Evolutionary conservation across 345 rosid species (phyloP), one percentile per base, ranked within the genome.

Genomic region (rapeseed (Brassica napus)): DNA sequence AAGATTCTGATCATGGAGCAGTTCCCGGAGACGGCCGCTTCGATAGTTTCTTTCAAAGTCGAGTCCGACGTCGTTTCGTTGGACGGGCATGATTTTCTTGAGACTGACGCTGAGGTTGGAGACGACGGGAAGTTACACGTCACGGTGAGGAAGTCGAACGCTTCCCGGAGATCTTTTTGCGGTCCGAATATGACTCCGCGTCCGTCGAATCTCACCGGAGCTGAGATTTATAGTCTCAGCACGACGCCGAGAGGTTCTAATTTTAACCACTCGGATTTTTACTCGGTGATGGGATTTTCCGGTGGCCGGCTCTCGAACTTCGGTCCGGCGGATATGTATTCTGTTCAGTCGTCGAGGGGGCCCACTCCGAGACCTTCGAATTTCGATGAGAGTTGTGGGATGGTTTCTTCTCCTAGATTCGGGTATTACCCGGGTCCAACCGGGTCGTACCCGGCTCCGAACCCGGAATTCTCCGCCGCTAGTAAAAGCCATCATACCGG

Each of bases 111-210:
- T 3, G 91, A 89, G 71, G 85, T 91, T 39, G 94, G 97, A 0
- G 86, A 87, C 16, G 98, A 92, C 11, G 98, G 98, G 44, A 94
- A 90, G 84, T 82, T 94, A 6, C 98, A 91, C 71, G 98, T 94
- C 28, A 91, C 91, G 0, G 92, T 94, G 2, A 83, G 98, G 83
- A 91, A 86, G 79, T 94, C 98, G 1, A 91, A 86, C 54, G 97
- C 95, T 44, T 92, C 97, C 1, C 76, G 97, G 23, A 72, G 88
- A 74, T 92, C 97, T 6, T 86, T 89, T 9, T 34, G 70, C 11
- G 71, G 67, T 23, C 12, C 71, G 8, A 87, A 89, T 28, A 84
- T 87, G 65, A 94, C 98, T 6, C 98, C 98, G 0, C 79, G 98
- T 3, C 95, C 97, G 0, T 94, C 98, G 2, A 91, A 94, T 67